Percentiles rank a stretch among this genome's conserved stretches.
Conservation (phyloP, 306 rosid species). For the Corylus heterophylla region DNA sequence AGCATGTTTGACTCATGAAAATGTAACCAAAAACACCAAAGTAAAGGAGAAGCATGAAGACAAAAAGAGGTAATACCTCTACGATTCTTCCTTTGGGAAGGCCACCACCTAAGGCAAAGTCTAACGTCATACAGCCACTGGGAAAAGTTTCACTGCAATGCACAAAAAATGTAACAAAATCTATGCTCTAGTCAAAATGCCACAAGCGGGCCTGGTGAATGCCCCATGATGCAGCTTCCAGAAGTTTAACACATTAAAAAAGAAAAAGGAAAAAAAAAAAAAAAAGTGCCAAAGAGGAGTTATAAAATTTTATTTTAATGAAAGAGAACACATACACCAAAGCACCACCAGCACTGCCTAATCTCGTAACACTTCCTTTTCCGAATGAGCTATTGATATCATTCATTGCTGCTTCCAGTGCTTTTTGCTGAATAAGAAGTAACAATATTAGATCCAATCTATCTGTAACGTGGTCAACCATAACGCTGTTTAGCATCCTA, state of each 20-base stretch:
- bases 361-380: constrained; percentile 94
- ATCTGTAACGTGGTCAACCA: background rate
- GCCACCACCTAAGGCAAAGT: constrained; percentile 97
- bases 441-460: constrained; percentile 29
- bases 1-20: background rate
- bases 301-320: background rate
- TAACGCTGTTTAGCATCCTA: background rate
- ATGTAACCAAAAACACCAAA: constrained; percentile 3
- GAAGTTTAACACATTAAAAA: background rate
- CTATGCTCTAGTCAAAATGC: constrained; percentile 23
- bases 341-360: constrained; percentile 99
- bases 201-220: constrained; percentile 10
- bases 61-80: constrained; percentile 56
- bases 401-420: constrained; percentile 94
- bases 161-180: constrained; percentile 21
- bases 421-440: constrained; percentile 72
- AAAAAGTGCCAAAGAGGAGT: background rate
- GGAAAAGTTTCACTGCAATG: constrained; percentile 92
- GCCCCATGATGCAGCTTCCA: background rate
- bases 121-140: constrained; percentile 95
- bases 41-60: background rate
- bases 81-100: constrained; percentile 97
- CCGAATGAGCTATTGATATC: constrained; percentile 92
- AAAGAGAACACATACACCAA: constrained; percentile 69
- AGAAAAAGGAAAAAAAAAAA: background rate